Evolutionary conservation across 371 early-diverging fungal genomes (phyloP).

Genomic region (Phascolomyces articulosus): DNA sequence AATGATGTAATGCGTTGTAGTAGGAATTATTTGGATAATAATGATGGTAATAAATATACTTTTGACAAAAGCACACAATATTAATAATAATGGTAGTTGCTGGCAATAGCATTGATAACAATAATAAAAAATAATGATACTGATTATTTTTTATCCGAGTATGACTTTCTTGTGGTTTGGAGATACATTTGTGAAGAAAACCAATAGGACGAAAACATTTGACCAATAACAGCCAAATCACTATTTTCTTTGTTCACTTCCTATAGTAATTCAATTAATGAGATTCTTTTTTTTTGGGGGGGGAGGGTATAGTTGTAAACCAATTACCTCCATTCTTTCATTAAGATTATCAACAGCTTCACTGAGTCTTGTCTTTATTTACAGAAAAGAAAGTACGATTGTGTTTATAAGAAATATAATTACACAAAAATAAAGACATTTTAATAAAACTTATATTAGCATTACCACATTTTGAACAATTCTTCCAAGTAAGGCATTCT

Average conservation of each 20-base stretch:
- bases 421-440: background rate
- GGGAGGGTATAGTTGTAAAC: background rate
- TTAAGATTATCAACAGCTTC: conserved; percentile 1
- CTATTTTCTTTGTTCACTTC: conserved; percentile 5
- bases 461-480: conserved; percentile 3
- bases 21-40: no score
- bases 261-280: background rate
- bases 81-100: no score
- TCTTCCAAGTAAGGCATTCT: conserved; percentile 2
- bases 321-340: conserved; percentile 4
- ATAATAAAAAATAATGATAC: no score
- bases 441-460: no score
- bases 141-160: no score
- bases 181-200: conserved; percentile 2
- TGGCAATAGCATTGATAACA: no score
- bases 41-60: no score
- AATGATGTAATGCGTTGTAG: no score
- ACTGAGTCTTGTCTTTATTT: background rate
- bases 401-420: background rate
- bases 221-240: background rate
- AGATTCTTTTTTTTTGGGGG: background rate
- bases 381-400: background rate
- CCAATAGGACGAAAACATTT: conserved; percentile 3
- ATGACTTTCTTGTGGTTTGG: background rate
- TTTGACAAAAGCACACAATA: no score